A percentile compares a stretch with the other conserved stretches of the same genome.
Evolutionary conservation across 2,329 filamentous ascomycete genomes (phyloP).

Genomic region (Xenosphaeropsis pyriputrescens): DNA sequence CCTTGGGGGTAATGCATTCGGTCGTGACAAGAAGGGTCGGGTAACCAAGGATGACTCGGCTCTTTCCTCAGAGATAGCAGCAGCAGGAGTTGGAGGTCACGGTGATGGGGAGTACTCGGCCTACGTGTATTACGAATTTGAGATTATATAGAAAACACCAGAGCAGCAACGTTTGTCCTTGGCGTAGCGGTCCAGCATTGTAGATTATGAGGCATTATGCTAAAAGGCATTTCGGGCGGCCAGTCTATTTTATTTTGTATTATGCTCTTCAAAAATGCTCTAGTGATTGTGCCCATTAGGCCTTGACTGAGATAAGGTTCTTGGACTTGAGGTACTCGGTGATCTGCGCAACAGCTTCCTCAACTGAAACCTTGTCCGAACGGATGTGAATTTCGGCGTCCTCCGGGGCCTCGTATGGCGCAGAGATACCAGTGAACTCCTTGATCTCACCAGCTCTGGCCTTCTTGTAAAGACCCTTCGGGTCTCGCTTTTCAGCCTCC

Average conservation of each 20-base stretch:
- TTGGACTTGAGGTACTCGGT: slow-evolving; percentile 62
- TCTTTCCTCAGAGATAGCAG: slow-evolving; percentile 70
- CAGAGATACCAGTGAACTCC: slow-evolving; percentile 91
- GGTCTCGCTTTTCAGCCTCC: slow-evolving; percentile 76
- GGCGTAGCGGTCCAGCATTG: too few relatives aligned
- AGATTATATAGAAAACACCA: slow-evolving; percentile 34
- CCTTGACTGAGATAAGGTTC: slow-evolving; percentile 5
- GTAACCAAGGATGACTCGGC: slow-evolving; percentile 80
- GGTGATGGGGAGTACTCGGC: slow-evolving; percentile 81
- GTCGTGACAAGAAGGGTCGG: slow-evolving; percentile 83
- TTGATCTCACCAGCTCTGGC: slow-evolving; percentile 86
- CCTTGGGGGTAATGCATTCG: slow-evolving; percentile 86
- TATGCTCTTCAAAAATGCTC: too few relatives aligned
- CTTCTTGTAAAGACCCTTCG: slow-evolving; percentile 97
- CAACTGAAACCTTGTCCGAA: slow-evolving; percentile 68
- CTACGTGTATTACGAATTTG: slow-evolving; percentile 95
- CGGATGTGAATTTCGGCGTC: slow-evolving; percentile 77
- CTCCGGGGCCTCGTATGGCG: slow-evolving; percentile 84
- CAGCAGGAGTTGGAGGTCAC: slow-evolving; percentile 45
- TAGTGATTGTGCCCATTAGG: too few relatives aligned
- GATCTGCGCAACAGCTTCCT: slow-evolving; percentile 81
- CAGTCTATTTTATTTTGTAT: too few relatives aligned
- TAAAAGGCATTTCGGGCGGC: too few relatives aligned
- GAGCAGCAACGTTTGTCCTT: too few relatives aligned
- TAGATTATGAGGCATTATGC: too few relatives aligned